Conservation (phyloP, 75 land plant species). For the Adiantum capillusveneris region DNA sequence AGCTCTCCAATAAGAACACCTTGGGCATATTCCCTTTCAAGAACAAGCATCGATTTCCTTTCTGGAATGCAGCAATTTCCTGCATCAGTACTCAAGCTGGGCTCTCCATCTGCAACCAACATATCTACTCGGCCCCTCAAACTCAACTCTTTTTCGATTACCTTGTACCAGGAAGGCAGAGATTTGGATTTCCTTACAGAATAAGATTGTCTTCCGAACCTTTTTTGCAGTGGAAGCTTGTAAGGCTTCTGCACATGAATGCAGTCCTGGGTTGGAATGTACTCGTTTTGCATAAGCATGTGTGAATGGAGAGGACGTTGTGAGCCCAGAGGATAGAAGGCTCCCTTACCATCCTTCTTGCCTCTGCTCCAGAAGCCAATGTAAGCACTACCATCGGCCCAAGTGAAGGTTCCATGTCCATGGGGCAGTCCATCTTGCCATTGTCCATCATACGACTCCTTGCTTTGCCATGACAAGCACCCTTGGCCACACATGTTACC, state of each 20-base stretch:
- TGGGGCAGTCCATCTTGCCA: slow-evolving; percentile 89
- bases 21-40: too few relatives aligned
- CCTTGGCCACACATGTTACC: slow-evolving; percentile 91
- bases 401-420: slow-evolving; percentile 81
- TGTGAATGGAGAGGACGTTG: slow-evolving; percentile 15
- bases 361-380: slow-evolving; percentile 93
- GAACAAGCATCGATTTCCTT: too few relatives aligned
- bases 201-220: background rate
- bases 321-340: slow-evolving; percentile 71
- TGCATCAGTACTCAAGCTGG: background rate
- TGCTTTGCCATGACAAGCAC: slow-evolving; percentile 77
- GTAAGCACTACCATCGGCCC: slow-evolving; percentile 80
- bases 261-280: background rate
- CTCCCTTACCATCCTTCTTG: slow-evolving; percentile 91
- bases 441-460: slow-evolving; percentile 79
- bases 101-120: slow-evolving; percentile 44
- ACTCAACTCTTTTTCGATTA: slow-evolving; percentile 62
- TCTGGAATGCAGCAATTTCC: too few relatives aligned
- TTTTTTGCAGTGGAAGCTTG: background rate
- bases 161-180: background rate
- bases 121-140: slow-evolving; percentile 63
- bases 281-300: background rate
- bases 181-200: background rate
- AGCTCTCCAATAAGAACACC: too few relatives aligned
- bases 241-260: background rate